Percentiles rank a stretch among this genome's conserved stretches.
These are phyloP conservation scores for Cyclaneusma minus DNA, from an alignment of 2,329 filamentous ascomycete genomes.

Conservation along the genomic window DNA sequence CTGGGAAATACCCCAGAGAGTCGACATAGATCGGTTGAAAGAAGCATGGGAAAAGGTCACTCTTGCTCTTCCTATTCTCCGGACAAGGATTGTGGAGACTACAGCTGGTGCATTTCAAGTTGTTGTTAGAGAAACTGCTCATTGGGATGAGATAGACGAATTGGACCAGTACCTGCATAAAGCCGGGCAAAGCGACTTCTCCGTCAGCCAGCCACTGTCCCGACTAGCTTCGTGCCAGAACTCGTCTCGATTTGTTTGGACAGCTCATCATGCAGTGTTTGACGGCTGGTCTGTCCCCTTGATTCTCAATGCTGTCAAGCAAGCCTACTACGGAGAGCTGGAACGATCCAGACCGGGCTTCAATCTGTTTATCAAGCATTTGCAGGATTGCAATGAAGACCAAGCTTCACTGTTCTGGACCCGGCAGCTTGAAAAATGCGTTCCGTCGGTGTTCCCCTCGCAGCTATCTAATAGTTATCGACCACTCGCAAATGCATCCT, in stretches of 20 bases:
- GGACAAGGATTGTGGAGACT: slow-evolving; percentile 1
- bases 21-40: background rate
- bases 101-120: background rate
- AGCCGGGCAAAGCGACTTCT: too few relatives aligned
- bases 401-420: background rate
- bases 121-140: background rate
- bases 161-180: too few relatives aligned
- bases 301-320: slow-evolving; percentile 1
- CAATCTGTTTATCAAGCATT: too few relatives aligned
- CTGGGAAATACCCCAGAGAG: too few relatives aligned
- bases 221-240: too few relatives aligned
- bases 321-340: background rate
- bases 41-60: background rate
- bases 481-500: too few relatives aligned
- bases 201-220: too few relatives aligned
- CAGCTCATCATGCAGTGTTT: background rate
- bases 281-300: background rate
- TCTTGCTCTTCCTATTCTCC: background rate
- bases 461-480: too few relatives aligned
- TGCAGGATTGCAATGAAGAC: background rate
- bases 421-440: background rate
- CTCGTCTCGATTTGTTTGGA: slow-evolving; percentile 1
- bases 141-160: background rate
- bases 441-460: too few relatives aligned
- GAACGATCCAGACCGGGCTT: too few relatives aligned